Evolutionary conservation across 176 grass and related monocot genomes (phyloP), one percentile per base, ranked within the genome.

Genomic region (Oryza officinalis): DNA sequence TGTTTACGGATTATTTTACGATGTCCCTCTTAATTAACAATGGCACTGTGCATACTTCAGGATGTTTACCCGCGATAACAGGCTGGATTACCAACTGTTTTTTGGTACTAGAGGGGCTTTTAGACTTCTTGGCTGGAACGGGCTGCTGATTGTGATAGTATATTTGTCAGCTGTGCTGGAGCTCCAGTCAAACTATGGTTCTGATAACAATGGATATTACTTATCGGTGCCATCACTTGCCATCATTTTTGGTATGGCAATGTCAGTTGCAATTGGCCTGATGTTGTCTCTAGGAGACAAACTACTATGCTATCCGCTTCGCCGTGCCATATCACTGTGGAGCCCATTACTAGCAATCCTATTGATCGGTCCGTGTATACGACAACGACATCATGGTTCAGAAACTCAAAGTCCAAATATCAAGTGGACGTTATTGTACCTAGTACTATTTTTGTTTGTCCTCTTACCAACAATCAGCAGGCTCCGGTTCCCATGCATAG

Each of bases 31-130:
- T 35, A 32, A 8, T 35, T 63, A 35, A 74, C 5, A 11, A 12
- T 2, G 0, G 0, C 26, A 12, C 5, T 31, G 2, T 31, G 10
- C 35, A 3, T 76, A 13, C 14, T 80, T 23, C 65, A 80, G 78
- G 65, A 80, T 80, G 30, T 69, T 80, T 13, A 57, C 13, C 65
- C 13, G 8, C 30, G 68, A 27, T 13, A 80, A 50, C 27, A 80
- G 12, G 4, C 20, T 12, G 4, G 78, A 80, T 69, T 80, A 80
- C 65, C 78, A 80, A 38, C 10, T 80, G 1, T 69, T 80, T 45
- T 80, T 69, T 13, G 2, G 13, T 3, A 80, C 22, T 0, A 69
- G 27, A 69, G 78, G 78, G 3, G 78, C 65, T 27, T 57, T 81
- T 9, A 69, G 65, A 0, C 8, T 9, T 11, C 13, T 78, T 46